Conservation (phyloP, 75 land plant species). For the Pinus taeda region DNA sequence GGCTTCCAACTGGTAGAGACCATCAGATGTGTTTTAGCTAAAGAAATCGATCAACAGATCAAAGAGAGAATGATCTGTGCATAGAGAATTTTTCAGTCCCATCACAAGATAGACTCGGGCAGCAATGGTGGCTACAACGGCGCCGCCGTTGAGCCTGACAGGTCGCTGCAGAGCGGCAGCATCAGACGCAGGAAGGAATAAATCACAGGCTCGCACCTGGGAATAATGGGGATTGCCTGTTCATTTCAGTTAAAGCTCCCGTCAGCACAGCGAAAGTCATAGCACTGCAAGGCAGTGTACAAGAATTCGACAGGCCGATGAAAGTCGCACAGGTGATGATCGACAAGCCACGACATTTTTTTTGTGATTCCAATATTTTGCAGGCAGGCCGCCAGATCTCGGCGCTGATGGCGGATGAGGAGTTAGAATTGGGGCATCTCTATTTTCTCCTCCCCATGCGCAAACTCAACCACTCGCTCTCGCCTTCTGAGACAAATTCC, state of each 20-base stretch:
- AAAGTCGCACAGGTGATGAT: conserved; percentile 12
- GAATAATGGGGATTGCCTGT: not conserved
- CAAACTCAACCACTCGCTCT: not conserved
- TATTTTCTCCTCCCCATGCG: conserved; percentile 10
- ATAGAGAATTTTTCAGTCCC: too few relatives aligned
- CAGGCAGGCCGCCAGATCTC: not conserved
- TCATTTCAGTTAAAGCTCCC: not conserved
- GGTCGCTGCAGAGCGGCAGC: too few relatives aligned
- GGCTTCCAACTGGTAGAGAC: too few relatives aligned
- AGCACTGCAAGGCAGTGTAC: not conserved
- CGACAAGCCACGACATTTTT: conserved; percentile 3
- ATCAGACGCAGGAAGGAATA: too few relatives aligned
- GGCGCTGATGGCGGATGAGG: not conserved
- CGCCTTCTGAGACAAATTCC: not conserved
- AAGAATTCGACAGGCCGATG: conserved; percentile 2
- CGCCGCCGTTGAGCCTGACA: too few relatives aligned
- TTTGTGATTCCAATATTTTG: not conserved
- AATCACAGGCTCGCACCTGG: too few relatives aligned
- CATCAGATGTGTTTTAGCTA: too few relatives aligned
- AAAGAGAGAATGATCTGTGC: too few relatives aligned
- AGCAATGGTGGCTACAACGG: too few relatives aligned
- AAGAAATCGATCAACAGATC: too few relatives aligned
- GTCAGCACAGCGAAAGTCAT: not conserved
- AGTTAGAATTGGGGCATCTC: conserved; percentile 1
- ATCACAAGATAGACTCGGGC: too few relatives aligned